A percentile compares a stretch with the other conserved stretches of the same genome.
Evolutionary conservation across 2,329 filamentous ascomycete species (phyloP).

Genomic region (Fusarium poae): DNA sequence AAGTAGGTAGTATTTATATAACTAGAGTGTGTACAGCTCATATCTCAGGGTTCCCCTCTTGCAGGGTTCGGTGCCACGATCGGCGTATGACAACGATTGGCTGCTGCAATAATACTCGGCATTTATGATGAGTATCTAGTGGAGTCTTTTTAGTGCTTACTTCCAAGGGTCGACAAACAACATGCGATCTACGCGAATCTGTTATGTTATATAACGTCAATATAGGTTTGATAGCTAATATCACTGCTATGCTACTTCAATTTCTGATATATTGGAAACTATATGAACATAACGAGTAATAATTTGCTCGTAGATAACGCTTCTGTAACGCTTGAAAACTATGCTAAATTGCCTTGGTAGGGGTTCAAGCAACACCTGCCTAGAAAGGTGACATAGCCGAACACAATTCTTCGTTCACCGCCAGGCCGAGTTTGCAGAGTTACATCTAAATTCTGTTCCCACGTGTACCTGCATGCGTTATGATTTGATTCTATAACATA

Average conservation of each 20-base stretch:
- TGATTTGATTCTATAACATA: not conserved
- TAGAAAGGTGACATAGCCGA: not conserved
- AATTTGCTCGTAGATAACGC: too few relatives aligned
- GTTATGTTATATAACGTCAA: too few relatives aligned
- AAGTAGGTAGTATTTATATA: not conserved
- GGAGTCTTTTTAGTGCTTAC: not conserved
- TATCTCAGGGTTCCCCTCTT: not conserved
- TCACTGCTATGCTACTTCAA: too few relatives aligned
- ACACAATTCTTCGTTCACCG: not conserved
- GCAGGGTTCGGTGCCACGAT: not conserved
- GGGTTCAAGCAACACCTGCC: not conserved
- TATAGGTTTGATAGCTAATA: too few relatives aligned
- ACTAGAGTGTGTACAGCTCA: not conserved
- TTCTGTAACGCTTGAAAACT: fast-evolving
- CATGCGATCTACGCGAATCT: too few relatives aligned
- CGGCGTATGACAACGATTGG: not conserved
- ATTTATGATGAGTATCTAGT: not conserved
- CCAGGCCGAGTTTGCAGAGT: not conserved
- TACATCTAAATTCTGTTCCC: not conserved
- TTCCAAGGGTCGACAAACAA: too few relatives aligned
- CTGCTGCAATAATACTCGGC: not conserved
- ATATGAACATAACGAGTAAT: too few relatives aligned
- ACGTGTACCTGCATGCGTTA: not conserved
- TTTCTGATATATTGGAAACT: too few relatives aligned
- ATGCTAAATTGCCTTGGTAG: not conserved